Evolutionary conservation across 1,139 yeast genomes (phyloP).

Genomic region (Diutina mesorugosa): DNA sequence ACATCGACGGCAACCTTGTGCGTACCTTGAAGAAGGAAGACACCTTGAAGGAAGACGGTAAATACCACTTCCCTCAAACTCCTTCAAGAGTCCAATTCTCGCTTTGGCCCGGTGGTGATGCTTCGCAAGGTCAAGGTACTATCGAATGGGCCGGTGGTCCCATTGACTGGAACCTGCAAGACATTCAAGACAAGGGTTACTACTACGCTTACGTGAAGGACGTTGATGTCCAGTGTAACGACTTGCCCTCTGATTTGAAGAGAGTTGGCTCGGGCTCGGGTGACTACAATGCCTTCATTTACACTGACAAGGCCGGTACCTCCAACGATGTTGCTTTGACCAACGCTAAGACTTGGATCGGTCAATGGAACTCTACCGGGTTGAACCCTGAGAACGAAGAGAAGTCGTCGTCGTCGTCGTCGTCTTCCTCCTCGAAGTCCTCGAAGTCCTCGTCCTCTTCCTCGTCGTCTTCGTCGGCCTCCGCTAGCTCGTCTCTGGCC

Average conservation of each 20-base stretch:
- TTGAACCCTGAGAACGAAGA: constrained; percentile 18
- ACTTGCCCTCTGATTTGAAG: constrained; percentile 38
- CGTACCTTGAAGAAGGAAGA: constrained; percentile 56
- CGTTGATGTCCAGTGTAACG: constrained; percentile 54
- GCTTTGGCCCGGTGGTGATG: constrained; percentile 86
- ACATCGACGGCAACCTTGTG: constrained; percentile 52
- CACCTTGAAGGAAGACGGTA: constrained; percentile 53
- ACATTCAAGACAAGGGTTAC: constrained; percentile 64
- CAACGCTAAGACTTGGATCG: constrained; percentile 46
- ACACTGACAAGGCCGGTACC: constrained; percentile 34
- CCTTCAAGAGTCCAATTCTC: constrained; percentile 81
- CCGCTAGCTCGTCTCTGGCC: not conserved
- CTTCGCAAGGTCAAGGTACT: constrained; percentile 58
- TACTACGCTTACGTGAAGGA: constrained; percentile 54
- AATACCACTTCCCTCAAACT: constrained; percentile 73
- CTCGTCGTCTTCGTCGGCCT: constrained; percentile 3
- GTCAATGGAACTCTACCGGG: constrained; percentile 49
- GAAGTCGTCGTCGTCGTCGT: not conserved
- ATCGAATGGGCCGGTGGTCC: constrained; percentile 90
- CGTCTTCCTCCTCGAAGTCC: not conserved
- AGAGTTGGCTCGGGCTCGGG: constrained; percentile 16
- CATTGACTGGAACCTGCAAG: constrained; percentile 71
- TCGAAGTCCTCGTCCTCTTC: constrained; percentile 10
- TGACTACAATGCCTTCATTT: constrained; percentile 38
- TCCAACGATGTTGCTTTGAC: constrained; percentile 41